Percentiles rank a stretch among this genome's conserved stretches.
Evolutionary conservation across 2,329 filamentous ascomycete species (phyloP).

Genomic region (Calonectria montana): DNA sequence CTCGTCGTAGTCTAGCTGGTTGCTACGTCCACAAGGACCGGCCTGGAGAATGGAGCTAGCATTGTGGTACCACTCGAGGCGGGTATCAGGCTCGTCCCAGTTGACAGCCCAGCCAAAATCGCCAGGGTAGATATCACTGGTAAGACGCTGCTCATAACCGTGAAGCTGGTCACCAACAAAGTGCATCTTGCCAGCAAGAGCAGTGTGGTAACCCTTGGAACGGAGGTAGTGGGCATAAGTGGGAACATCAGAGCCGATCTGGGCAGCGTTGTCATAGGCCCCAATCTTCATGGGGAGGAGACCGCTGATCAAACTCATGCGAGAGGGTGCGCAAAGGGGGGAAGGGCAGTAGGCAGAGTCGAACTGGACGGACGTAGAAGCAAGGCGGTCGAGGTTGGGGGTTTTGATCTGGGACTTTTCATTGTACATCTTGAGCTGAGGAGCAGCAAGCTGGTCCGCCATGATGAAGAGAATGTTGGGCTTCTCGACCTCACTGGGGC

Average conservation of each 20-base stretch:
- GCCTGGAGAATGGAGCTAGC: conserved; percentile 93
- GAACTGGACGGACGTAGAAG: conserved; percentile 86
- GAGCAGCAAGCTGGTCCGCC: conserved; percentile 94
- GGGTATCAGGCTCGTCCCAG: conserved; percentile 89
- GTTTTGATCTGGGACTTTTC: conserved; percentile 90
- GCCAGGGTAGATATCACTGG: conserved; percentile 94
- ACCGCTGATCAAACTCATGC: conserved; percentile 94
- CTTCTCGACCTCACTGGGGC: conserved; percentile 35
- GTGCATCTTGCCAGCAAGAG: conserved; percentile 95
- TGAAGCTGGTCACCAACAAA: conserved; percentile 96
- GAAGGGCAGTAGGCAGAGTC: conserved; percentile 95
- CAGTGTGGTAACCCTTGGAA: conserved; percentile 87
- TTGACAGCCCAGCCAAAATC: conserved; percentile 96
- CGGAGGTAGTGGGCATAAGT: conserved; percentile 95
- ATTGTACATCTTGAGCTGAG: conserved; percentile 93
- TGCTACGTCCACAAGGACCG: conserved; percentile 88
- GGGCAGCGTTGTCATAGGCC: conserved; percentile 90
- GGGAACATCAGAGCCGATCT: conserved; percentile 84
- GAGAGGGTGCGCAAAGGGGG: conserved; percentile 89
- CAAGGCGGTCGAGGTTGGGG: conserved; percentile 86
- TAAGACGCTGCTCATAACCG: conserved; percentile 91
- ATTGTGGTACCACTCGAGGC: conserved; percentile 97
- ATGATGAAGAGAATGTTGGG: conserved; percentile 80
- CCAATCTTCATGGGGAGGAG: conserved; percentile 92
- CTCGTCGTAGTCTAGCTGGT: conserved; percentile 96